phyloP scores from a whole-genome alignment of 1,284 basidiomycete genomes.

The Pseudozyma thailandica region DNA sequence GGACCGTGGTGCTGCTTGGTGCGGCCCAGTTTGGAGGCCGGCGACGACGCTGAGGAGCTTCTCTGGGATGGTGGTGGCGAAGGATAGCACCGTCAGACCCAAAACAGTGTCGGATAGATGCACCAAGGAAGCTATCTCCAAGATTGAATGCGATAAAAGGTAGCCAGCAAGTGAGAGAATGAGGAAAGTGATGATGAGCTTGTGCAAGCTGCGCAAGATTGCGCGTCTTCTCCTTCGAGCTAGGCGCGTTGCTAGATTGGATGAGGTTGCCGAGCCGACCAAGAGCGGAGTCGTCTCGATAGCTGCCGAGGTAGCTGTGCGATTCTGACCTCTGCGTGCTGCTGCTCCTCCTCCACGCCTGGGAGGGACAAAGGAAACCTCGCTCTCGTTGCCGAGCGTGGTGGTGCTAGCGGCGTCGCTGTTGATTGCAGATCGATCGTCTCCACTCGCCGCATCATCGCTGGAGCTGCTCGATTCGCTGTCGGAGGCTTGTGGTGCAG shows the following conservation, averaged over 20 bases:
- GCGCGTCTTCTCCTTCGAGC: constrained; percentile 21
- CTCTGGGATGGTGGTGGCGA: constrained; percentile 67
- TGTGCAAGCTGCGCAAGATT: constrained; percentile 20
- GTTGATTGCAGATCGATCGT: constrained; percentile 14
- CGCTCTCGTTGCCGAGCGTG: constrained; percentile 36
- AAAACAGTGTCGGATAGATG: constrained; percentile 60
- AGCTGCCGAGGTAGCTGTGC: constrained; percentile 38
- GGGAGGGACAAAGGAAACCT: constrained; percentile 27
- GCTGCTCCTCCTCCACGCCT: constrained; percentile 20
- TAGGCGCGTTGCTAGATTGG: constrained; percentile 27
- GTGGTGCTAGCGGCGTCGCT: constrained; percentile 34
- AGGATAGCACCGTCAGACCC: constrained; percentile 63
- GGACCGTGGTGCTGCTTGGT: constrained; percentile 5
- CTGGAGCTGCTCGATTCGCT: constrained; percentile 24
- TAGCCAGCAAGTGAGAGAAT: constrained; percentile 61
- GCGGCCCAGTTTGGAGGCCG: constrained; percentile 29
- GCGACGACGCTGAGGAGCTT: constrained; percentile 64
- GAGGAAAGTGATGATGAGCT: constrained; percentile 41
- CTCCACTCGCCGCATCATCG: constrained; percentile 5
- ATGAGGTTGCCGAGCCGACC: constrained; percentile 37
- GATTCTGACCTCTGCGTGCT: constrained; percentile 23
- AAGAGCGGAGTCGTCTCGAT: constrained; percentile 37
- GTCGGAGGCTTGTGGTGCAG: constrained; percentile 30
- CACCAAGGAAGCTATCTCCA: constrained; percentile 52
- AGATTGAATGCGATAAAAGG: constrained; percentile 60